These are phyloP conservation scores for Suillus subalutaceus DNA, from an alignment of 768 basidiomycete species.

Conservation along the genomic window DNA sequence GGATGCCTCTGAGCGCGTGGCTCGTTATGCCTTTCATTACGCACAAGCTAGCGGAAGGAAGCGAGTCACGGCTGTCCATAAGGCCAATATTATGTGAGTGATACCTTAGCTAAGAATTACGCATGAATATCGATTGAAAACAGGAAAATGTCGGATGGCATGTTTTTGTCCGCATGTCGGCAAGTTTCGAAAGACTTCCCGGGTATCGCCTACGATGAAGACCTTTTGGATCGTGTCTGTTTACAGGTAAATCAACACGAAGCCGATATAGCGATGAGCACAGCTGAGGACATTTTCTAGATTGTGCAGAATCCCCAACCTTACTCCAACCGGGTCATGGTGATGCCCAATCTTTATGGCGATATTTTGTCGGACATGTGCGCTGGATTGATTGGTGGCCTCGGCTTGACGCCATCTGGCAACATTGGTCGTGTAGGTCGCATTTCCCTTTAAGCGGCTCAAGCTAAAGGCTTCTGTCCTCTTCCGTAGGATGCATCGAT, in stretches of 20 bases:
- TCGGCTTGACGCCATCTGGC: conserved; percentile 96
- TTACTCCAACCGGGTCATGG: conserved; percentile 97
- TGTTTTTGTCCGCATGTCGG: conserved; percentile 98
- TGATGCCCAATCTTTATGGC: conserved; percentile 98
- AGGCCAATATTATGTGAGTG: conserved; percentile 97
- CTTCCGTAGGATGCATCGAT: conserved; percentile 87
- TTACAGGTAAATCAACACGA: conserved; percentile 59
- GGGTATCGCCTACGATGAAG: conserved; percentile 91
- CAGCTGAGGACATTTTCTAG: conserved; percentile 38
- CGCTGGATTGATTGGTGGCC: conserved; percentile 96
- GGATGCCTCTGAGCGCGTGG: conserved; percentile 98
- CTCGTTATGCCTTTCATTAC: conserved; percentile 97
- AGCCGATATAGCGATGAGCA: background rate
- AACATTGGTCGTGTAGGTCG: conserved; percentile 88
- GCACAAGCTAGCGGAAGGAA: conserved; percentile 86
- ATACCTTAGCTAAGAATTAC: conserved; percentile 1
- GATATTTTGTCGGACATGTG: conserved; percentile 98
- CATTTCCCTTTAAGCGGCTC: conserved; percentile 13
- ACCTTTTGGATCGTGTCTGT: conserved; percentile 95
- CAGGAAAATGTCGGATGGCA: conserved; percentile 99
- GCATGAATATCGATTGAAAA: conserved; percentile 19
- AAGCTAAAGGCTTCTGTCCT: conserved; percentile 19
- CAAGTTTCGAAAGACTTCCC: conserved; percentile 97
- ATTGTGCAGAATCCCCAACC: conserved; percentile 93
- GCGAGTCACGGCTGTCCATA: conserved; percentile 98